Percentiles rank a stretch among this genome's conserved stretches.
phyloP scores from a whole-genome alignment of 2,329 filamentous ascomycete genomes.

The Nemania bipapillata region DNA sequence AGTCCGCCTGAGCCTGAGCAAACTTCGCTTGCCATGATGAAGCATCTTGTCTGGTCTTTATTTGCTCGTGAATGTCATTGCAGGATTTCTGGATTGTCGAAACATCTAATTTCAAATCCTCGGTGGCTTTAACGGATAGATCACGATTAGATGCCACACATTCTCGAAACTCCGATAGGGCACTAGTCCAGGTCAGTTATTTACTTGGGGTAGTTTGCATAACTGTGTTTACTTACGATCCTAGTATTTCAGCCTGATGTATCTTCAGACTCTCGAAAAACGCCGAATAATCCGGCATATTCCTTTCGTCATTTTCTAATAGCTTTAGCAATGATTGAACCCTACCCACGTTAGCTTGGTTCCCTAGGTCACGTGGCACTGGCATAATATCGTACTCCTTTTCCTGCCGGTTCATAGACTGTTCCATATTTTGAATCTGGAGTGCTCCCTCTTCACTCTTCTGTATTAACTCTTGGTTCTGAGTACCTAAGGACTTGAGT shows the following conservation, averaged over 20 bases:
- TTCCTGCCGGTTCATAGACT: conserved; percentile 36
- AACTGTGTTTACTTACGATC: conserved; percentile 36
- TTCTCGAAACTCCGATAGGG: conserved; percentile 34
- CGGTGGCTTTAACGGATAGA: conserved; percentile 18
- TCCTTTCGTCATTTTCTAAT: conserved; percentile 34
- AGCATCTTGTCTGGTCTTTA: conserved; percentile 22
- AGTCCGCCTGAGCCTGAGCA: conserved; percentile 12
- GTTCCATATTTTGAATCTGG: conserved; percentile 32
- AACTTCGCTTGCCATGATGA: conserved; percentile 42
- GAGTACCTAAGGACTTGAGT: conserved; percentile 36
- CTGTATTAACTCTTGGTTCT: conserved; percentile 41
- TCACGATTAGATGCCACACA: conserved; percentile 23
- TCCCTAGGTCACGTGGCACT: neutral
- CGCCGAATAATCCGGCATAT: conserved; percentile 15
- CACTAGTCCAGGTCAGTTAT: conserved; percentile 28
- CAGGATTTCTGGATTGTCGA: conserved; percentile 24
- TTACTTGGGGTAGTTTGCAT: neutral
- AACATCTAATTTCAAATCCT: conserved; percentile 29
- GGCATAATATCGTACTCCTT: conserved; percentile 42
- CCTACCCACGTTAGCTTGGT: conserved; percentile 36
- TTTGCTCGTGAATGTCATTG: conserved; percentile 17
- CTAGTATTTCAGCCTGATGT: conserved; percentile 34
- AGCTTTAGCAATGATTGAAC: conserved; percentile 38
- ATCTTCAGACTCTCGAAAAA: conserved; percentile 38
- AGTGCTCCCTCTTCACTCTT: conserved; percentile 30